Evolutionary conservation across 1,139 yeast species (phyloP).

Genomic region (Suhomyces choctaworum): DNA sequence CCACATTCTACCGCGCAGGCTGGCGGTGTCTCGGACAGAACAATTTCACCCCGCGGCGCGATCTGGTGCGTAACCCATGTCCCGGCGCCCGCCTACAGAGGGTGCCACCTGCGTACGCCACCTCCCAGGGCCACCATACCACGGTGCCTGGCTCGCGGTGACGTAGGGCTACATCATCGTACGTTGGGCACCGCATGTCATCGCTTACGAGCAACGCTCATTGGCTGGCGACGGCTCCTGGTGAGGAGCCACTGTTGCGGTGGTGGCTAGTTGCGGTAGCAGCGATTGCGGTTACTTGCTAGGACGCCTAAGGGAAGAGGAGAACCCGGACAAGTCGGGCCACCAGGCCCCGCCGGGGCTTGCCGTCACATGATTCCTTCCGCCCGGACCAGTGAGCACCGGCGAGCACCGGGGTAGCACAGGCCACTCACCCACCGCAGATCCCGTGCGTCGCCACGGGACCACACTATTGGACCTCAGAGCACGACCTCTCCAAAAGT

Average conservation of each 20-base stretch:
- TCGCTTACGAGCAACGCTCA: not conserved
- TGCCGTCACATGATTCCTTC: not conserved
- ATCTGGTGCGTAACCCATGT: too few relatives aligned
- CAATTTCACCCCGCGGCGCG: too few relatives aligned
- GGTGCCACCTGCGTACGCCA: not conserved
- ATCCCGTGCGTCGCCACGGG: not conserved
- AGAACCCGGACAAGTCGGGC: not conserved
- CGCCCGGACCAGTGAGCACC: not conserved
- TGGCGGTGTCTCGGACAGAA: too few relatives aligned
- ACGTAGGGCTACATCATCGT: conserved; percentile 5
- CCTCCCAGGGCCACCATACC: not conserved
- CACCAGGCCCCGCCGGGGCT: not conserved
- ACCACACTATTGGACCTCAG: too few relatives aligned
- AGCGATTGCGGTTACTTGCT: too few relatives aligned
- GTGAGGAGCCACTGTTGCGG: not conserved
- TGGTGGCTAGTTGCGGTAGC: not conserved
- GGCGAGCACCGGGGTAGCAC: not conserved
- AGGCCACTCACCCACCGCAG: not conserved
- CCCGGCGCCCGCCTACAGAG: too few relatives aligned
- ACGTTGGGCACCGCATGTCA: too few relatives aligned
- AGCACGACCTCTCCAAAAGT: too few relatives aligned
- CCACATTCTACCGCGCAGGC: too few relatives aligned
- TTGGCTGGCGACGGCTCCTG: not conserved
- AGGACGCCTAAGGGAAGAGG: not conserved
- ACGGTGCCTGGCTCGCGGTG: conserved; percentile 1